Base-by-base conservation (phyloP, 2,329 filamentous ascomycete genomes). In the Aspergillus thermomutatus region DNA sequence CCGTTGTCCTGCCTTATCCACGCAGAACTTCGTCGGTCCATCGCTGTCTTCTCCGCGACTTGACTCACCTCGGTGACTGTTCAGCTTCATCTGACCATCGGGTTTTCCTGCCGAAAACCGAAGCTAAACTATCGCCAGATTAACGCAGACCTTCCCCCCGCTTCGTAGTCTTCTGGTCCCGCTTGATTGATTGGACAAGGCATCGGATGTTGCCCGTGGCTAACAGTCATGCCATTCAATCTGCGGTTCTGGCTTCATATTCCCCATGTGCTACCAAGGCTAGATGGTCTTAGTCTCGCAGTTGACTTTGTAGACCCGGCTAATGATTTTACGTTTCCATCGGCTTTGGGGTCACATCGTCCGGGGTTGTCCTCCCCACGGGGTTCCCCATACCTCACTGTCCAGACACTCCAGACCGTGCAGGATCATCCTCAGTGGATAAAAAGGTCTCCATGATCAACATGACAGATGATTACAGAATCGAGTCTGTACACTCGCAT, bases 331-430 rank as follows among this genome's bases (percentile, higher is more conserved):
- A 14, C 14, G 1, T 37, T 17, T 14, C 31, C 47, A 23, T 65
- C 58, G 64, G 59, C 26, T 41, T 48, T 63, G 48, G 26, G 25
- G 11, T 14, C 37, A 8, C 49, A 40, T 64, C 52, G 53, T 59
- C 64, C 56, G 63, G 57, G 55, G 53, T 51, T 48, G 56, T 28
- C 52, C 64, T 63, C 66, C 66, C 67, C 67, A 69, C 59, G 66
- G 66, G 67, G 66, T 58, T 54, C 34, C 50, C 49, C 46, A 54
- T 56, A 37, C 21, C 26, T 52, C 52, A 58, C 46, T 49, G 46
- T 37, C 5, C n/a, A n/a, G n/a, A n/a, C n/a, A n/a, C n/a, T n/a
- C n/a, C n/a, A n/a, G n/a, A n/a, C n/a, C n/a, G n/a, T n/a, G 25
- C 25, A 26, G 25, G 25, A 26, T 26, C 25, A 26, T 17, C 31